phyloP scores from a whole-genome alignment of 257 asterid species.

The Ballota nigra region DNA sequence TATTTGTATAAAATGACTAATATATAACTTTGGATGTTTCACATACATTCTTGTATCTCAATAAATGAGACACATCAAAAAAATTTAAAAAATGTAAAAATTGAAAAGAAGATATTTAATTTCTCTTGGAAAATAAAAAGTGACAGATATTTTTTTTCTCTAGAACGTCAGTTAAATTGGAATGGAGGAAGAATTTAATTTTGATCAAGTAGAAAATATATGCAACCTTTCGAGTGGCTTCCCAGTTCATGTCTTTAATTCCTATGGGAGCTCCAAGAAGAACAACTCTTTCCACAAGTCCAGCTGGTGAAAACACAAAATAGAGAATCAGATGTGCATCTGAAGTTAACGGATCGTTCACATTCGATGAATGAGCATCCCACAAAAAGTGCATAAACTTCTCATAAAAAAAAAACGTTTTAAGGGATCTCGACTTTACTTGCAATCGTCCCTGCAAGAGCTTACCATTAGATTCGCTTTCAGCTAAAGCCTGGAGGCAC shows the following conservation, averaged over 20 bases:
- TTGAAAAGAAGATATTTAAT: too few species aligned
- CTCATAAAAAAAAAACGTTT: neutral
- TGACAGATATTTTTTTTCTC: too few species aligned
- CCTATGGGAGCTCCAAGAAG: slow-evolving; percentile 97
- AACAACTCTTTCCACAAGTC: slow-evolving; percentile 87
- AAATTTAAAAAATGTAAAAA: too few species aligned
- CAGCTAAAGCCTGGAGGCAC: slow-evolving; percentile 84
- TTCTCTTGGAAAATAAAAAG: too few species aligned
- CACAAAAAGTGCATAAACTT: neutral
- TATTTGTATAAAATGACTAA: too few species aligned
- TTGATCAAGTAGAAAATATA: neutral
- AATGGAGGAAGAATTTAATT: too few species aligned
- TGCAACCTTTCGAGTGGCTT: slow-evolving; percentile 80
- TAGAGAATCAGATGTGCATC: slow-evolving; percentile 11
- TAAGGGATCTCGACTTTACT: neutral
- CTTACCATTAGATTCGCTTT: slow-evolving; percentile 59
- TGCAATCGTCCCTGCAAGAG: neutral
- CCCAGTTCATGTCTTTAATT: slow-evolving; percentile 85
- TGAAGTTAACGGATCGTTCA: slow-evolving; percentile 1
- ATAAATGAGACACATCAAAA: too few species aligned
- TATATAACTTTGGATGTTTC: too few species aligned
- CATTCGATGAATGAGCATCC: slow-evolving; percentile 6
- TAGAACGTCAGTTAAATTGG: too few species aligned
- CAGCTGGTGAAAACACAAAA: slow-evolving; percentile 42
- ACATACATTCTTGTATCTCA: too few species aligned